Conservation (phyloP, 331 rosid species). For the Telfairia occidentalis region DNA sequence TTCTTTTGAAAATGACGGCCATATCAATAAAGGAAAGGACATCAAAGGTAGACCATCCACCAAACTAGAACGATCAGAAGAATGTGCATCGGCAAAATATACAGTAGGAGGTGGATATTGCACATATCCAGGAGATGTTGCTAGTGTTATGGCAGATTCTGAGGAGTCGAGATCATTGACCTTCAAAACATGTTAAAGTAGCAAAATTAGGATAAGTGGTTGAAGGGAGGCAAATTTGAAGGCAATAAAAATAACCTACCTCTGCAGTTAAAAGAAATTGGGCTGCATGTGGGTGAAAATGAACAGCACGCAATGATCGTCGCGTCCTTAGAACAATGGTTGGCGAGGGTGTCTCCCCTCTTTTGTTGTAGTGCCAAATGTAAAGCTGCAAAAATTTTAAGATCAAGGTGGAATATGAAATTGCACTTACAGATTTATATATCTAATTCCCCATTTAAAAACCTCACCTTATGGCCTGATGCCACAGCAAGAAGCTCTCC, state of each 20-base stretch:
- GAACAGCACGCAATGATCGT: slow-evolving; percentile 54
- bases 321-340: slow-evolving; percentile 40
- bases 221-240: neutral
- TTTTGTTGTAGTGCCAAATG: slow-evolving; percentile 47
- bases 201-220: neutral
- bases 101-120: slow-evolving; percentile 88
- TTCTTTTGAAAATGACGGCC: slow-evolving; percentile 57
- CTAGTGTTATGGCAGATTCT: slow-evolving; percentile 77
- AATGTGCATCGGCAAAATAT: slow-evolving; percentile 61
- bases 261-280: slow-evolving; percentile 55
- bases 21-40: slow-evolving; percentile 55
- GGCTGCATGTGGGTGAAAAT: slow-evolving; percentile 50
- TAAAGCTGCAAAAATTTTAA: slow-evolving; percentile 28
- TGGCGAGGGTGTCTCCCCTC: slow-evolving; percentile 41
- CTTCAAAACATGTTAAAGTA: slow-evolving; percentile 25
- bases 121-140: slow-evolving; percentile 83
- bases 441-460: slow-evolving; percentile 9
- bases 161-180: slow-evolving; percentile 93
- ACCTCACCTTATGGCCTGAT: slow-evolving; percentile 85
- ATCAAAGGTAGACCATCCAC: slow-evolving; percentile 52
- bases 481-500: slow-evolving; percentile 97
- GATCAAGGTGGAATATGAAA: slow-evolving; percentile 3
- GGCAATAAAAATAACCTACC: slow-evolving; percentile 16
- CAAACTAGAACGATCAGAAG: slow-evolving; percentile 44
- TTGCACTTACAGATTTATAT: neutral